Base-by-base conservation (phyloP, 2,329 filamentous ascomycete genomes). In the Phyllachora maydis region DNA sequence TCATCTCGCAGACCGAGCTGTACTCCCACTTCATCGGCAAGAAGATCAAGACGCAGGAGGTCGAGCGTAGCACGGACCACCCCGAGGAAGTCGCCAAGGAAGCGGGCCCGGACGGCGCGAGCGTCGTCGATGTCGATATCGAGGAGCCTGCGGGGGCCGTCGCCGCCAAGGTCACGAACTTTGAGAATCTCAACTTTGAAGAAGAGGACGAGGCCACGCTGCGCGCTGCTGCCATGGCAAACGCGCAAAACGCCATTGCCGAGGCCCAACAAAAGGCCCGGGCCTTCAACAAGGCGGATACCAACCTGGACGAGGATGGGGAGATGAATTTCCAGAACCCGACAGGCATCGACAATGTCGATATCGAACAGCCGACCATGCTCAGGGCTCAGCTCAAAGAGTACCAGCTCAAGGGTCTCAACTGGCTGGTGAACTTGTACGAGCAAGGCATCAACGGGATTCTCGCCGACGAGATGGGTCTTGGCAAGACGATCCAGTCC, bases 241-340 rank as follows among this genome's bases (percentile, higher is more conserved):
- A 98, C 42, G 88, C 88, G 2, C 85, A 95, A 43, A 85, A 81
- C 41, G 88, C 88, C 30, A 82, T 98, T 31, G 76, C 91, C 36
- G 78, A 93, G 46, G 88, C 88, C 1, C 81, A 93, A 46, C 72
- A 82, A 45, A 83, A 88, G 46, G 88, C 88, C 1, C 72, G 82
- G 24, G 78, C 78, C 7, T 98, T 98, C 60, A 91, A 95, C 52
- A 71, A 81, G 30, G 59, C 60, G 7, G 56, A 68, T 24, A 56
- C 25, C 23, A 31, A 67, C 24, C 65, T 70, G 40, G 76, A 88
- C 34, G 82, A 93, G 28, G 83, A 93, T 39, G 85, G 83, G 37
- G 88, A 98, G 52, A 79, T 98, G 76, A 98, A 98, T 53, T 98
- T 98, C 59, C 88, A 98, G 52, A 95, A 98, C 44, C 88, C 88